These are phyloP conservation scores for Maudiozyma humilis DNA, from an alignment of 1,139 yeast genomes.

Conservation along the genomic window DNA sequence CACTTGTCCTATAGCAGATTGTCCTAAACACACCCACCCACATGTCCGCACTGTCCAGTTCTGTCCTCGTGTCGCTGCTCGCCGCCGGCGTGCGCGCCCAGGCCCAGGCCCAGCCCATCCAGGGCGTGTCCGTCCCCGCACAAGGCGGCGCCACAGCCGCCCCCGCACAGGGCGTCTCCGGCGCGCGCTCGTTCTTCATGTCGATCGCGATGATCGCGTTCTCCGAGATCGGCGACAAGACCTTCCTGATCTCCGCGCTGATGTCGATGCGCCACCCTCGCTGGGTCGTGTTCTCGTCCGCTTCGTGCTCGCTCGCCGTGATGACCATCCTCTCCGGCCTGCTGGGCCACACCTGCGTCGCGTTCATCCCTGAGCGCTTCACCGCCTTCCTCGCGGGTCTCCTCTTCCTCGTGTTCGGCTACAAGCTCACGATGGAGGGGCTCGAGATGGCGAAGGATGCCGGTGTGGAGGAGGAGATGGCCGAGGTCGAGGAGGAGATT, in stretches of 20 bases:
- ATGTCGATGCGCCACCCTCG: slow-evolving; percentile 96
- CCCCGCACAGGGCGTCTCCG: background rate
- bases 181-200: slow-evolving; percentile 46
- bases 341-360: slow-evolving; percentile 86
- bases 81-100: background rate
- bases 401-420: slow-evolving; percentile 76
- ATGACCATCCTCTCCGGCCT: slow-evolving; percentile 90
- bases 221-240: slow-evolving; percentile 94
- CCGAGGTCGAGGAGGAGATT: slow-evolving; percentile 93
- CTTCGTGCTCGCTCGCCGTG: slow-evolving; percentile 74
- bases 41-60: background rate
- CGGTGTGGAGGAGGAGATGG: slow-evolving; percentile 91
- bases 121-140: background rate
- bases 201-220: slow-evolving; percentile 80
- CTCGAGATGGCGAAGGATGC: slow-evolving; percentile 67
- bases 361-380: slow-evolving; percentile 66
- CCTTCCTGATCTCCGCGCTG: slow-evolving; percentile 90
- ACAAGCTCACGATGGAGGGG: slow-evolving; percentile 71
- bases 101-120: background rate
- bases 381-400: slow-evolving; percentile 78
- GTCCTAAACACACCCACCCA: too few species aligned
- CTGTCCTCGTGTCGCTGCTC: background rate
- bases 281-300: slow-evolving; percentile 74
- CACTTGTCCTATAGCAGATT: too few species aligned
- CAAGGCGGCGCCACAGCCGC: background rate